Conservation (phyloP, 2,329 filamentous ascomycete species). For the Fusarium musae region DNA sequence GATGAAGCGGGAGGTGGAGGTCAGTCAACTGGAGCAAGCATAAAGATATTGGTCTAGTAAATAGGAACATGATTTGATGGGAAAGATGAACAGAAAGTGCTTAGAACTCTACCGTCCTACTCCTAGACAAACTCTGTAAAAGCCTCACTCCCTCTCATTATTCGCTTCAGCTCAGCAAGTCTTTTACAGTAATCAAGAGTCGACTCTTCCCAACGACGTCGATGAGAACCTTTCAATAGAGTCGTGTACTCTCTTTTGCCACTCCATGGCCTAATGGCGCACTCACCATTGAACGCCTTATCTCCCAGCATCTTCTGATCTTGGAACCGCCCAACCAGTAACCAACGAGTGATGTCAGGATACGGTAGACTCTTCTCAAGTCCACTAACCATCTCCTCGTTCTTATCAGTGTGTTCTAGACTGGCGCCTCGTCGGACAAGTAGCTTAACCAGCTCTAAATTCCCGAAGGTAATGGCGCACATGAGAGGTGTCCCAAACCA, state of each 20-base stretch:
- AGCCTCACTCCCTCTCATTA: too few relatives aligned
- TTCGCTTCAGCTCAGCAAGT: neutral
- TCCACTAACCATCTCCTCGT: neutral
- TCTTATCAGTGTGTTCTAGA: neutral
- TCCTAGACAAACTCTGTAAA: neutral
- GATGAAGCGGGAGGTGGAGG: slow-evolving; percentile 8
- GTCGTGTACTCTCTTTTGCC: neutral
- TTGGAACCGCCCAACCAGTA: slow-evolving; percentile 1
- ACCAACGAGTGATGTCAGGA: neutral
- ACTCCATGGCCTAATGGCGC: neutral
- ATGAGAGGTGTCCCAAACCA: neutral
- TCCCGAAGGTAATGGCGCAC: neutral
- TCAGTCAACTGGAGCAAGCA: neutral
- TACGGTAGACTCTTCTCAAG: neutral
- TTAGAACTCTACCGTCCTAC: neutral
- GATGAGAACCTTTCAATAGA: neutral
- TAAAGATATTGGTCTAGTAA: neutral
- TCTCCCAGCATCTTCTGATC: neutral
- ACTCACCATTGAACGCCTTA: accelerated
- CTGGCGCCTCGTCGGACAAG: neutral
- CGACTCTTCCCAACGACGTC: neutral
- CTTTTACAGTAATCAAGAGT: neutral
- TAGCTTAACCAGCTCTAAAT: neutral
- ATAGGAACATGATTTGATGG: too few relatives aligned
- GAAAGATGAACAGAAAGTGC: accelerated